Conservation (phyloP, 805 yeast species). For the Teunomyces aglyptinius region DNA sequence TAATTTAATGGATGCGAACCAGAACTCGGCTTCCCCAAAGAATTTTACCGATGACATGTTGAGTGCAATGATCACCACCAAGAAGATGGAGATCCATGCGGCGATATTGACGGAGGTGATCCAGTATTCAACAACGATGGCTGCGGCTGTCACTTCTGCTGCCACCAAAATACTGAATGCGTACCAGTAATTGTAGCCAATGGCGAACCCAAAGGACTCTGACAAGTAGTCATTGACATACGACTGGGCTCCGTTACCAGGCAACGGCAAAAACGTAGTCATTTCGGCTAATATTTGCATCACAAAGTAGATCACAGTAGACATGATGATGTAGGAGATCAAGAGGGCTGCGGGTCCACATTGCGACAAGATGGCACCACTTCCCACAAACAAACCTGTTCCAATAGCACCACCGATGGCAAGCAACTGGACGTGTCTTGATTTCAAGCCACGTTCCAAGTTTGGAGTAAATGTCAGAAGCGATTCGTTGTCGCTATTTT, state of each 20-base stretch:
- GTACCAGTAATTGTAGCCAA: conserved; percentile 35
- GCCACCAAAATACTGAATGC: conserved; percentile 33
- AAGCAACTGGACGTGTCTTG: conserved; percentile 16
- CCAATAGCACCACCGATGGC: conserved; percentile 21
- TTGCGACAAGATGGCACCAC: conserved; percentile 20
- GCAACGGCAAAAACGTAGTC: conserved; percentile 34
- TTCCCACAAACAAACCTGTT: conserved; percentile 25
- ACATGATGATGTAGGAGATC: conserved; percentile 18
- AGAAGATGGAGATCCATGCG: conserved; percentile 39
- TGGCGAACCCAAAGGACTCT: conserved; percentile 32
- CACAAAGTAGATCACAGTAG: conserved; percentile 23
- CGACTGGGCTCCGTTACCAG: conserved; percentile 33
- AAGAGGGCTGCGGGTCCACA: conserved; percentile 21
- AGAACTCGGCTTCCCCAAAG: conserved; percentile 39
- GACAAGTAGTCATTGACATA: conserved; percentile 29
- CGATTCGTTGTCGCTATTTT: conserved; percentile 14
- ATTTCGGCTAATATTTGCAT: conserved; percentile 34
- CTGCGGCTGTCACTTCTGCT: conserved; percentile 43
- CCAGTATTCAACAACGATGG: conserved; percentile 36
- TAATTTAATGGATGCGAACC: conserved; percentile 33
- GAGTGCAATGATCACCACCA: conserved; percentile 21
- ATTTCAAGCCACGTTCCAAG: conserved; percentile 13
- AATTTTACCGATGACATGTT: conserved; percentile 30
- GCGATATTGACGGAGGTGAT: conserved; percentile 31
- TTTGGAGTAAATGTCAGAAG: conserved; percentile 17